These are phyloP conservation scores for Vigna angularis DNA, from an alignment of 306 rosid genomes.

Conservation along the genomic window DNA sequence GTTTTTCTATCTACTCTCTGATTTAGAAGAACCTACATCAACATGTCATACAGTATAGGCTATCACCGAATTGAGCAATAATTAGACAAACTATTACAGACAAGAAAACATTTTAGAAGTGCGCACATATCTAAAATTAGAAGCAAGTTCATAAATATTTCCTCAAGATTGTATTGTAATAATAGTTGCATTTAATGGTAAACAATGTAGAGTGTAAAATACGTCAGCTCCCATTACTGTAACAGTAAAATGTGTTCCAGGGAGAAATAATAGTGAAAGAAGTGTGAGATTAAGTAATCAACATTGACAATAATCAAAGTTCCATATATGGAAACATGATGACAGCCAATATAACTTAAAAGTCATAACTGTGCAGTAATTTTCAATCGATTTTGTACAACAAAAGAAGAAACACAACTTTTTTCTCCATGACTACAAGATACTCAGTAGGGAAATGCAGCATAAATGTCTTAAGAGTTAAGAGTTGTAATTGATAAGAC, in stretches of 20 bases:
- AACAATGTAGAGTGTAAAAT: background rate
- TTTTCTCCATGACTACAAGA: conserved; percentile 17
- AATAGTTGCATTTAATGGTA: conserved; percentile 15
- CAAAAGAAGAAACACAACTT: background rate
- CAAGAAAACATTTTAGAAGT: conserved; percentile 25
- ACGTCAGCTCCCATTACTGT: conserved; percentile 14
- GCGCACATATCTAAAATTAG: conserved; percentile 27
- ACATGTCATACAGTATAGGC: background rate
- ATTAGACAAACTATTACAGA: conserved; percentile 20
- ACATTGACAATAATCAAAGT: conserved; percentile 34
- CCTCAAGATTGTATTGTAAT: conserved; percentile 1
- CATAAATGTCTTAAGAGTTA: background rate
- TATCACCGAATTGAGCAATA: conserved; percentile 16
- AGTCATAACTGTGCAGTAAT: background rate
- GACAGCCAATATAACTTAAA: conserved; percentile 15
- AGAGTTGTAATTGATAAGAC: background rate
- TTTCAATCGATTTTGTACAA: conserved; percentile 3
- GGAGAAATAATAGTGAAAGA: conserved; percentile 3
- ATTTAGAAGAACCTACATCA: conserved; percentile 30
- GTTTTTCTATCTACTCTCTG: conserved; percentile 26
- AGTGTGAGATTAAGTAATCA: conserved; percentile 20
- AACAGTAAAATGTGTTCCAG: background rate
- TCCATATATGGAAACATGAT: conserved; percentile 30
- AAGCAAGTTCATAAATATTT: background rate
- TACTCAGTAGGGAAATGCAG: conserved; percentile 1